Evolutionary conservation across 768 basidiomycete species (phyloP).

Genomic region (Amanita polypyramis): DNA sequence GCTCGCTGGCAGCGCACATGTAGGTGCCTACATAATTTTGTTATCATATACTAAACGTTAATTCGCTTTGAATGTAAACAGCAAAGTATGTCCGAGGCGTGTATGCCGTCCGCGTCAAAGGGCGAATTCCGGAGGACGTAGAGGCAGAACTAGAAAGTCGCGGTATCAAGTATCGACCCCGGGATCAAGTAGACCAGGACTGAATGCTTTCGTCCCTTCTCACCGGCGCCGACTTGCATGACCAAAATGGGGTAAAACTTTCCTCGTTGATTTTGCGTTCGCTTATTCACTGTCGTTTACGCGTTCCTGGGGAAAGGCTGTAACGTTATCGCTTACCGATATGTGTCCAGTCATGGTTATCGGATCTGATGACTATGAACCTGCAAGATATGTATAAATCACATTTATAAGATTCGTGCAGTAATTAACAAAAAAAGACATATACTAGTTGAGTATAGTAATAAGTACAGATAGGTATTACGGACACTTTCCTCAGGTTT

Average conservation of each 20-base stretch:
- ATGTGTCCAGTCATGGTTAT: no score
- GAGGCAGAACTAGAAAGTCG: constrained; percentile 70
- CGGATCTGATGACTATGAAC: no score
- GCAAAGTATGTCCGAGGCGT: constrained; percentile 87
- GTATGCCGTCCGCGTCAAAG: constrained; percentile 87
- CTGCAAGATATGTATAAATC: no score
- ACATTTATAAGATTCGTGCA: no score
- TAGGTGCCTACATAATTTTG: constrained; percentile 27
- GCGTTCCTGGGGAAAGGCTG: background rate
- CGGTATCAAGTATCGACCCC: constrained; percentile 76
- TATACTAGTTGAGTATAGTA: no score
- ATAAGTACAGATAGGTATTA: no score
- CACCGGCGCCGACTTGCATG: background rate
- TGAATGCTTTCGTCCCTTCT: constrained; percentile 18
- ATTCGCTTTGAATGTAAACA: constrained; percentile 17
- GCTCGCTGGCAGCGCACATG: constrained; percentile 93
- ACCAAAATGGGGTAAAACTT: no score
- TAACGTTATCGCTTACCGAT: no score
- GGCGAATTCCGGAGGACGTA: constrained; percentile 77
- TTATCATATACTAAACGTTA: background rate
- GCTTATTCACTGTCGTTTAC: no score
- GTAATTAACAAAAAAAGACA: no score
- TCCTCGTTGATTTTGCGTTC: no score
- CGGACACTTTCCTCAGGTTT: no score
- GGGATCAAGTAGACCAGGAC: constrained; percentile 73